Base-by-base conservation (phyloP, 257 asterid species). In the Lavandula angustifolia region DNA sequence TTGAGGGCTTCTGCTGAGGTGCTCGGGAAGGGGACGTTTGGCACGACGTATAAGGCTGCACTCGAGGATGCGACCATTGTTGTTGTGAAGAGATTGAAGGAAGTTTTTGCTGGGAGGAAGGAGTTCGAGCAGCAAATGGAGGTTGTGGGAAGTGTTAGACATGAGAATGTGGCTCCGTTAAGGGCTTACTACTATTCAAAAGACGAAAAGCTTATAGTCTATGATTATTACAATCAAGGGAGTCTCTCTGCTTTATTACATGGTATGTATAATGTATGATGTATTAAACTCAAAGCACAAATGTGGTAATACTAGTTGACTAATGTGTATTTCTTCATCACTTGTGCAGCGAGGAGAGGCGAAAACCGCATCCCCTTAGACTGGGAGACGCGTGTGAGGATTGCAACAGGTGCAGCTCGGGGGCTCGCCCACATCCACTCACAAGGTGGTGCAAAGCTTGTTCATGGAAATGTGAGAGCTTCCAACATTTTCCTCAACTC, bases 1-100 rank as follows among this genome's bases (percentile, higher is more conserved):
- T 69, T 87, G 81, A 79, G 92, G 77, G 95, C 95, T 58, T 87
- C 95, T 2, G 95, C 92, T 0, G 95, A 85, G 80, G 95, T 87
- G 17, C 90, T 87, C 6, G 95, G 95, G 46, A 87, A 83, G 87
- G 95, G 95, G 13, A 72, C 88, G 2, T 85, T 82, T 40, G 92
- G 92, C 9, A 83, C 84, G 6, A 81, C 90, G 17, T 87, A 85
- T 47, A 87, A 81, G 76, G 95, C 90, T 0, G 88, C 90, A 6
- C 31, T 87, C 73, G 95, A 87, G 76, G 95, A 85, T 56, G 82
- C 84, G 18, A 87, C 81, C 9, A 78, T 66, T 0, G 84, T 87
- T 18, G 90, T 79, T 0, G 92, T 87, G 11, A 87, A 85, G 81
- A 81, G 95, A 67, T 66, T 87, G 87, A 85, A 74, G 77, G 90